Evolutionary conservation across 805 yeast species (phyloP), one percentile per base, ranked within the genome.

Genomic region (Starmerella floris): DNA sequence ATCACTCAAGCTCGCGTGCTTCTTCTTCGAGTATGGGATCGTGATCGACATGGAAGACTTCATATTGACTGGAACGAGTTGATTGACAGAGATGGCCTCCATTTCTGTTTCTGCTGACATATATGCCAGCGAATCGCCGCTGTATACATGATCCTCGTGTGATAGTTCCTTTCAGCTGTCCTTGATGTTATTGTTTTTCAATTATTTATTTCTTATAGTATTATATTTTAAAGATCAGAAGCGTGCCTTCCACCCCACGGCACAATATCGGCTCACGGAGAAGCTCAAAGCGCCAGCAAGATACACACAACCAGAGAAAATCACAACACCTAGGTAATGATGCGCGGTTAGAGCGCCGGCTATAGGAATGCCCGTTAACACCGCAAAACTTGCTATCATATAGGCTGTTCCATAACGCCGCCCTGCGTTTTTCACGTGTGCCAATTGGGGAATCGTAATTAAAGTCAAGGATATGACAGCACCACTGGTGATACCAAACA

Each of bases 41-140:
- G 56, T 62, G 58, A 68, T 45, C 55, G 55, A 15, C 54, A 63
- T 8, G 88, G 91, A 0, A 69, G 72, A 22, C 65, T 62, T 42
- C 76, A 72, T 48, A 73, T 80, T 30, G 87, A 82, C 57, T 82
- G 93, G 91, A 73, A 74, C 54, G 71, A 67, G 27, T 68, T 79
- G 35, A 74, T 82, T 31, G 73, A 74, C 46, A 68, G 68, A 11
- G 61, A 79, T 39, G 83, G 81, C 2, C 81, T 91, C 88, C 83
- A 81, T 55, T 63, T 83, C 37, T 78, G 80, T 58, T 82, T 81
- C 39, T 65, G 91, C 37, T 19, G 34, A 26, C n/a, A n/a, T n/a
- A n/a, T n/a, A n/a, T n/a, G n/a, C n/a, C n/a, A n/a, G n/a, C n/a
- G n/a, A n/a, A 37, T 87, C 13, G 74, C 30, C 13, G 13, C 13